These are phyloP conservation scores for Ceratobasidium sp. DNA, from an alignment of 1,284 basidiomycete species.

Conservation along the genomic window DNA sequence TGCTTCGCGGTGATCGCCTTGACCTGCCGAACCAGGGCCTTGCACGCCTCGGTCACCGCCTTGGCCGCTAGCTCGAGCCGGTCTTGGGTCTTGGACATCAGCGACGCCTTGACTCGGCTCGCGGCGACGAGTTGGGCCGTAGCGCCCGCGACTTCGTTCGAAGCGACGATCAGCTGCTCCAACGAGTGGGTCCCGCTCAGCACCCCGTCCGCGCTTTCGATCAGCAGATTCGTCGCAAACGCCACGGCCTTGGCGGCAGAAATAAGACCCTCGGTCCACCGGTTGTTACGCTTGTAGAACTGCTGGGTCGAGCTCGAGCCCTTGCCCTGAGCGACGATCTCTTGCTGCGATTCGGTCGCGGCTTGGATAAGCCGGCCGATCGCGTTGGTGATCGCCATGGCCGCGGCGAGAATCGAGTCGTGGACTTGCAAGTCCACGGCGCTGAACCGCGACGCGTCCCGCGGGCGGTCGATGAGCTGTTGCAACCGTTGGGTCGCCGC, in stretches of 20 bases:
- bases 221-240: constrained; percentile 95
- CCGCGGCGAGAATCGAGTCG: constrained; percentile 94
- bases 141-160: constrained; percentile 96
- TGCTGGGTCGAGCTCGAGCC: constrained; percentile 92
- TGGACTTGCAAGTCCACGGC: constrained; percentile 96
- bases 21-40: constrained; percentile 95
- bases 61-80: constrained; percentile 95
- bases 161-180: constrained; percentile 98
- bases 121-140: constrained; percentile 99
- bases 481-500: constrained; percentile 90
- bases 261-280: constrained; percentile 99
- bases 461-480: constrained; percentile 88
- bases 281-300: constrained; percentile 99
- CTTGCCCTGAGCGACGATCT: constrained; percentile 95
- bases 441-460: constrained; percentile 83
- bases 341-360: constrained; percentile 96
- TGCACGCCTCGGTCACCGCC: constrained; percentile 98
- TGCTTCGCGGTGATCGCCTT: constrained; percentile 92
- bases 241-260: constrained; percentile 98
- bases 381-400: constrained; percentile 93
- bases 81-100: constrained; percentile 99
- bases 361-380: constrained; percentile 95
- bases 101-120: constrained; percentile 96
- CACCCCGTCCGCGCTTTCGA: constrained; percentile 98
- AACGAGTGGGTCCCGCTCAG: constrained; percentile 95